Conservation (phyloP, 2,329 filamentous ascomycete species). For the Nannizziopsis barbatae region DNA sequence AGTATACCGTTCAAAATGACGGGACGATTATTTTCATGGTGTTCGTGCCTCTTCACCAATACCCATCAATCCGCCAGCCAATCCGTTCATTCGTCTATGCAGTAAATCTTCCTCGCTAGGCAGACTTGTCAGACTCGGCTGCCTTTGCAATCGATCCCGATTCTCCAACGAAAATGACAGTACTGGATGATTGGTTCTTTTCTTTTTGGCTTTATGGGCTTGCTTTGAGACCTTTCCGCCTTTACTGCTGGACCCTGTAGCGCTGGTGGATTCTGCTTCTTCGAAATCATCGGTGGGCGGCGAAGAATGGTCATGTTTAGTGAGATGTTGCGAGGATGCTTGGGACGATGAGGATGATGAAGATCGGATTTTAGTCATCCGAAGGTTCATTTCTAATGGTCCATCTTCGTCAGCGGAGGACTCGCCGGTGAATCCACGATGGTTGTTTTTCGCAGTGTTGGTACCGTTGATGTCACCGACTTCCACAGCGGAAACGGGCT, state of each 20-base stretch:
- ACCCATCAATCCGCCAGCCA: slow-evolving; percentile 44
- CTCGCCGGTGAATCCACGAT: slow-evolving; percentile 40
- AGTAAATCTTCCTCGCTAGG: slow-evolving; percentile 48
- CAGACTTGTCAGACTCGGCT: slow-evolving; percentile 42
- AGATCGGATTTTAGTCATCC: slow-evolving; percentile 11
- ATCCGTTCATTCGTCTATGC: slow-evolving; percentile 44
- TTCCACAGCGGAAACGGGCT: neutral
- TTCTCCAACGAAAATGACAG: neutral
- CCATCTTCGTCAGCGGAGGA: slow-evolving; percentile 68
- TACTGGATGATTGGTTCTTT: neutral
- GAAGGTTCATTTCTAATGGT: slow-evolving; percentile 68
- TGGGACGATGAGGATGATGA: slow-evolving; percentile 1
- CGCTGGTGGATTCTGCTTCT: neutral
- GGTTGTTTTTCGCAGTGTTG: slow-evolving; percentile 33
- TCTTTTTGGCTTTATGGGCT: neutral
- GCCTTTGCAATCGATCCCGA: slow-evolving; percentile 15
- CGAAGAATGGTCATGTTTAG: slow-evolving; percentile 1
- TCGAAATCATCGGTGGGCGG: slow-evolving; percentile 3
- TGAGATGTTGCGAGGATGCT: neutral
- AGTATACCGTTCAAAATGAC: neutral
- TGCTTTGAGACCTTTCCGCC: neutral
- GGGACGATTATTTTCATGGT: slow-evolving; percentile 16
- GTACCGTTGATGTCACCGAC: neutral
- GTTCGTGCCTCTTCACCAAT: slow-evolving; percentile 29
- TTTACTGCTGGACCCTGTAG: neutral